Conservation (phyloP, 768 basidiomycete genomes). For the Multifurca ochricompacta region DNA sequence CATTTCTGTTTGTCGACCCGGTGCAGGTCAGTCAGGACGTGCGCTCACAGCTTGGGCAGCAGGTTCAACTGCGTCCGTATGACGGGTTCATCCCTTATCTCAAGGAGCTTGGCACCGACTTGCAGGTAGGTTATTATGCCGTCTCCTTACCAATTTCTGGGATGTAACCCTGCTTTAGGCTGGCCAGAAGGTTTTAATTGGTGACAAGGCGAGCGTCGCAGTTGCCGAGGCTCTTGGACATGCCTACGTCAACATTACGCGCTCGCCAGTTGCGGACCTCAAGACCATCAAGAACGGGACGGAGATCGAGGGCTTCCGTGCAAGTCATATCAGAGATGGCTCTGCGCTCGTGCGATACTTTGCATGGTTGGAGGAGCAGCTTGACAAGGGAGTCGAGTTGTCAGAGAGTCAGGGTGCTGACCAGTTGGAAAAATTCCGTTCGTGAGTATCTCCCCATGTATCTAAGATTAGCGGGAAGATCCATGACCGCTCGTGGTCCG, state of each 20-base stretch:
- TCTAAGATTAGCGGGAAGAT: neutral
- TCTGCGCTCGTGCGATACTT: conserved; percentile 85
- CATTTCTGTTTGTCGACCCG: conserved; percentile 62
- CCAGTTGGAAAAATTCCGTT: conserved; percentile 70
- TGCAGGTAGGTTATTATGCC: conserved; percentile 12
- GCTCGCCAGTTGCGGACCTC: conserved; percentile 70
- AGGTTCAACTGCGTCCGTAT: conserved; percentile 67
- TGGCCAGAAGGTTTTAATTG: conserved; percentile 63
- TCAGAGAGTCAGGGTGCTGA: conserved; percentile 78
- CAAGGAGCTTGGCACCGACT: conserved; percentile 36
- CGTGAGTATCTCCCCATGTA: conserved; percentile 39
- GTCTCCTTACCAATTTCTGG: neutral
- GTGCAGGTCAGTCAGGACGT: conserved; percentile 42
- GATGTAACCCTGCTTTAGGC: neutral
- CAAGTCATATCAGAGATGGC: conserved; percentile 84
- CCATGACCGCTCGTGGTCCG: neutral
- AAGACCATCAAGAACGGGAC: conserved; percentile 75
- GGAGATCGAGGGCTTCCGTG: conserved; percentile 86
- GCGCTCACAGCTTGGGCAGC: conserved; percentile 43
- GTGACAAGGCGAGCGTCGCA: conserved; percentile 73
- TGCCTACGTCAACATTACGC: conserved; percentile 52
- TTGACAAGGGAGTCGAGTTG: conserved; percentile 51
- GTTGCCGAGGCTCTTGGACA: conserved; percentile 73
- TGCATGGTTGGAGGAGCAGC: conserved; percentile 86
- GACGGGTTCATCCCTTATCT: conserved; percentile 58